Base-by-base conservation (phyloP, 139 green algal genomes). In the Asterochloris erici region DNA sequence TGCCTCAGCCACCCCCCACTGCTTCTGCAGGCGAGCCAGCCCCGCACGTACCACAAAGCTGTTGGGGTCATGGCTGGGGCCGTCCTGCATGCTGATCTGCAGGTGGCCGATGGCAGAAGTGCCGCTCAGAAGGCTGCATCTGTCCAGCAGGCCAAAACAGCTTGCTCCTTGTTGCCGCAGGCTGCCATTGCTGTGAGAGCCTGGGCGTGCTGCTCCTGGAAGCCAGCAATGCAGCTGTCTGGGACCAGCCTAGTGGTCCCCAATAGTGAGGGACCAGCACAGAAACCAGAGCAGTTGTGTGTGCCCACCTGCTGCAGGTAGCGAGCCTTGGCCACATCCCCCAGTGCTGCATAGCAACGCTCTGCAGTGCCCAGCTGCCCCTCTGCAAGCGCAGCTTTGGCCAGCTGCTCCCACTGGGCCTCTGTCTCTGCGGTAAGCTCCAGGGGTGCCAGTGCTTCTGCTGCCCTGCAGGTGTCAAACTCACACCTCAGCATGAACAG, bases 401-500 rank as follows among this genome's bases (percentile, higher is more conserved):
- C 86, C 60, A 94, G 85, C 88, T 92, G 82, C 54, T 89, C 89
- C 94, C 93, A 97, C 83, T 96, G 92, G 19, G 90, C 90, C 83
- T 96, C 89, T 15, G 93, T 95, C 84, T 97, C 94, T 60, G 91
- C 83, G 6, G 86, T 95, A 10, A 92, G 83, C 82, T 92, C 87
- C 87, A 96, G 84, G 1, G 94, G 89, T 84, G 95, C 91, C 29
- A 97, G 85, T 16, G 92, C 91, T 21, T 91, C 85, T 10, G 91
- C 79, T 60, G 86, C 88, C 27, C 81, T 82, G 78, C 63, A 64
- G 9, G 21, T 24, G 1, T 73, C 19, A 54, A 54, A 2, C 6
- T 2, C 4, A 78, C 0, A 9, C 17, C 14, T 60, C 71, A 23
- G 24, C 71, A 23, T 77, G 9, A 47, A 60, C 9, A 10, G 28